These are phyloP conservation scores for Penicillium thymicola DNA, from an alignment of 2,329 filamentous ascomycete species.

Conservation along the genomic window DNA sequence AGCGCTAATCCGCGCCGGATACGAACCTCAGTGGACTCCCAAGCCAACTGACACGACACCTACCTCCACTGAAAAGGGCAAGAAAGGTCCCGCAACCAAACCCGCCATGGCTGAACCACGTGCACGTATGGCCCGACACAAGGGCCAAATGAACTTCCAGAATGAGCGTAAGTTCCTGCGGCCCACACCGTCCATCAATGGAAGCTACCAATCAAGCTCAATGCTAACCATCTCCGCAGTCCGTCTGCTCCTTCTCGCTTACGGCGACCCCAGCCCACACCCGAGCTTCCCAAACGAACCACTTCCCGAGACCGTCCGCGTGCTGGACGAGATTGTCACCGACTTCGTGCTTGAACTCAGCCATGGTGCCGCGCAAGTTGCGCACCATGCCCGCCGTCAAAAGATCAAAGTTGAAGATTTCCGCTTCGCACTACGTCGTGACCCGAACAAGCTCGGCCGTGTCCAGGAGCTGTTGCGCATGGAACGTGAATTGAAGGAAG, in stretches of 20 bases:
- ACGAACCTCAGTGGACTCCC: conserved; percentile 21
- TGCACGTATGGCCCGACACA: conserved; percentile 73
- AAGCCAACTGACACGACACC: background rate
- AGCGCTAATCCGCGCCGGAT: conserved; percentile 24
- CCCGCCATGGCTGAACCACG: conserved; percentile 68
- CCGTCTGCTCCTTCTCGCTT: conserved; percentile 44
- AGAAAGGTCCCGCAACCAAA: conserved; percentile 5
- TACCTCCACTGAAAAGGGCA: conserved; percentile 9
- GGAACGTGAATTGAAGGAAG: conserved; percentile 80
- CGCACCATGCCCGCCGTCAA: conserved; percentile 80
- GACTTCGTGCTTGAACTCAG: conserved; percentile 95
- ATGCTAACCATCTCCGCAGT: conserved; percentile 27
- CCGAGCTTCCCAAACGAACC: conserved; percentile 70
- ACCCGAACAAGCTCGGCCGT: conserved; percentile 79
- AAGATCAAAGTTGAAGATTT: conserved; percentile 99
- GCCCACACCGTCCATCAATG: conserved; percentile 54
- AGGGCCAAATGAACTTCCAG: conserved; percentile 75
- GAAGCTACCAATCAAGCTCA: background rate
- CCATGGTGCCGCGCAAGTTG: conserved; percentile 81
- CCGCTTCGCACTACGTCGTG: conserved; percentile 85
- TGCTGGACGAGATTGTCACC: conserved; percentile 92
- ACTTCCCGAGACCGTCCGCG: conserved; percentile 76
- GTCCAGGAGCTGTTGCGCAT: conserved; percentile 87
- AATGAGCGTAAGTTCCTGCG: conserved; percentile 37
- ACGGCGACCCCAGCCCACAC: conserved; percentile 44